Base-by-base conservation (phyloP, 139 green algal genomes). In the Chlorella ohadii region DNA sequence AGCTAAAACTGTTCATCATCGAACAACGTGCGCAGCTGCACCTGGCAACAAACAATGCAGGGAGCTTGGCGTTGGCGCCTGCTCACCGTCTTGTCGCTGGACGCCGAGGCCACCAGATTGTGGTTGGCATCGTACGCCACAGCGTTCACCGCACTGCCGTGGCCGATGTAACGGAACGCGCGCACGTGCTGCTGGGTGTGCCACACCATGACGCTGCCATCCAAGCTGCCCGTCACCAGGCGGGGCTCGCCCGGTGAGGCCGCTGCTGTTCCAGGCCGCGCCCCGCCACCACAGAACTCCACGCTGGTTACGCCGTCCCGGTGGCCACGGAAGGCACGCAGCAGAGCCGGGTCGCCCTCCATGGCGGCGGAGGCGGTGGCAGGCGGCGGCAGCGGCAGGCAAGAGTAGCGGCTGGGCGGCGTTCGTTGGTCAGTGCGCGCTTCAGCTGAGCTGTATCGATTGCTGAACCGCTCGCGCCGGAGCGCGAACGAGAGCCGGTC, bases 121-220 rank as follows among this genome's bases (percentile, higher is more conserved):
- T 93, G 89, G 0, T 87, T 83, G 2, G 90, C 84, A 1, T 91
- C 95, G 85, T 95, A 97, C 0, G 91, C 94, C 19, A 98, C 94
- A 2, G 90, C 93, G 85, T 93, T 94, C 1, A 98, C 94, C 59
- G 90, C 92, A 19, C 94, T 93, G 88, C 93, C 96, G 87, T 98
- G 95, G 4, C 95, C 95, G 3, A 91, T 87, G 85, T 97, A 97
- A 13, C 93, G 85, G 61, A 92, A 97, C 0, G 95, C 95, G 0
- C 94, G 83, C 72, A 97, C 84, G 51, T 59, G 51, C 51, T 59
- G 51, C 51, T 59, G 93, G 71, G 97, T 97, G 89, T 98, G 96
- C 95, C 95, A 98, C 23, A 98, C 89, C 94, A 98, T 97, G 33
- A 98, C 91, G 34, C 68, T 91, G 74, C 91, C 88, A 74, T 98